Base-by-base conservation (phyloP, 2,329 filamentous ascomycete species). In the Fusarium burgessii region DNA sequence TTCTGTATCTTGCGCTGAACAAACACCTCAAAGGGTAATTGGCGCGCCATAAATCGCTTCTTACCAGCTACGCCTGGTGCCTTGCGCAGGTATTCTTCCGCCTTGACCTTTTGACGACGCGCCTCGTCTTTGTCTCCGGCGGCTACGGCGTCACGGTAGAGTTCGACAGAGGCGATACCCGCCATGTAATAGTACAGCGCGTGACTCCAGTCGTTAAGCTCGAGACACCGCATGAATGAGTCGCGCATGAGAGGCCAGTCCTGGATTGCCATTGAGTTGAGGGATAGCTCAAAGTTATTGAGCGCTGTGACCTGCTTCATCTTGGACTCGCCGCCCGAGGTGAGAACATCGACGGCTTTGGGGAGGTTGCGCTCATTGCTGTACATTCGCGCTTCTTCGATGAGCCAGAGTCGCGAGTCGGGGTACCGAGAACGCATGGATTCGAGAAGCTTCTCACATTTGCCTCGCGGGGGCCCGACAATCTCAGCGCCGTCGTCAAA, bases 291-390 rank as follows among this genome's bases (percentile, higher is more conserved):
- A 77, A 98, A 99, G 77, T 90, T 90, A 76, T 92, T 92, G 63
- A 98, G 85, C 0, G 93, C 94, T 50, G 93, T 90, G 38, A 98
- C 91, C 82, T 98, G 96, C 78, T 94, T 94, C 84, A 98, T 92
- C 63, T 91, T 90, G 56, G 91, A 92, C 72, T 89, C 84, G 35
- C 85, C 83, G 32, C 88, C 88, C 1, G 83, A 83, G 11, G 82
- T 84, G 18, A 97, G 84, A 29, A 94, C 84, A 4, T 87, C 83
- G 41, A 97, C 84, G 1, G 94, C 92, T 35, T 87, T 86, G 33
- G 89, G 84, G 0, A 98, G 83, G 49, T 92, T 82, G 40, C 88
- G 88, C 56, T 91, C 89, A 38, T 90, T 89, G 11, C 91, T 89
- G 32, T 90, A 82, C 84, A 94, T 91, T 29, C 95, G 88, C 2